Evolutionary conservation across 441 rosid species (phyloP), one percentile per base, ranked within the genome.

Genomic region (Raphanus hybrid): DNA sequence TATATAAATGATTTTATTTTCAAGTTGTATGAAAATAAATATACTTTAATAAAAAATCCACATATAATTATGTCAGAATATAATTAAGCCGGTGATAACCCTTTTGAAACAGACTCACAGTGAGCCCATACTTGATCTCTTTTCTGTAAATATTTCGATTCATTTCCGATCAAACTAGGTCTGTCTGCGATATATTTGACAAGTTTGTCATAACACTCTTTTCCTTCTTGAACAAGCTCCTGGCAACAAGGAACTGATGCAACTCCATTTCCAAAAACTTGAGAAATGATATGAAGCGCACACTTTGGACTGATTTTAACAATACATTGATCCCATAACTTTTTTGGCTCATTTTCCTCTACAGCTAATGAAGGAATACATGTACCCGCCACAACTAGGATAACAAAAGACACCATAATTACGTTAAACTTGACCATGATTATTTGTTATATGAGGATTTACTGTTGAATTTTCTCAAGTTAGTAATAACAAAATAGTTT

Each of bases 141-240:
- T 20, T 57, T 57, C 32, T 45, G 14, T 18, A 18, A 18, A 18
- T 18, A 18, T 18, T 18, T 18, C 18, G 18, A 18, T 18, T 18
- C 18, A 18, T 55, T 55, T 55, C 27, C 12, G 0, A 55, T 55
- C 8, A 55, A 18, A 16, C 27, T 55, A 18, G 29, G 60, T 26
- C 64, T 59, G 11, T 59, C 63, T 3, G 61, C 69, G 3, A 63
- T 63, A 15, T 73, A 73, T 50, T 63, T 63, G 34, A 73, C 54
- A 48, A 63, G 62, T 3, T 0, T 73, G 3, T 73, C 62, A 12
- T 73, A 37, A 34, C 76, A 73, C 8, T 62, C 50, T n/a, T 64
- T 73, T 62, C 70, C 76, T 64, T 73, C 54, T 29, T 62, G 18
- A 15, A 73, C 39, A 59, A 71, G 58, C 3, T 71, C 58, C 3